Conservation (phyloP, 768 basidiomycete species). For the Phanerochaete sordida region DNA sequence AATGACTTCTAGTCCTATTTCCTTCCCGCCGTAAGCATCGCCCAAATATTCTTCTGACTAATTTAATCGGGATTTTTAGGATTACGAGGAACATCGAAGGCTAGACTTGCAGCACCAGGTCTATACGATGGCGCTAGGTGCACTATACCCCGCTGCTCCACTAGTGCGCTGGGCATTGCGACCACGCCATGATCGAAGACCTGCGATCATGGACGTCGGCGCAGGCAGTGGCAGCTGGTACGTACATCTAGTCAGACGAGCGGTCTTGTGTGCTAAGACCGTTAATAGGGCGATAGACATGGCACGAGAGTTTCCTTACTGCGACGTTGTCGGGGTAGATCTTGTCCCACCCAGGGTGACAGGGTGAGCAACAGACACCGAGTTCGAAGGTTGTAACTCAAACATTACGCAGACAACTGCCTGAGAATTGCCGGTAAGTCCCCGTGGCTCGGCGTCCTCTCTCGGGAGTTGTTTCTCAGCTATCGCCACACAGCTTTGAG, state of each 20-base stretch:
- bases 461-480: background rate
- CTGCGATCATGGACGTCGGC: slow-evolving; percentile 28
- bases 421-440: slow-evolving; percentile 29
- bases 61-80: slow-evolving; percentile 13
- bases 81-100: slow-evolving; percentile 28
- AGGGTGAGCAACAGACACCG: slow-evolving; percentile 13
- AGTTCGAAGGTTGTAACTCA: background rate
- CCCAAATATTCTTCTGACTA: background rate
- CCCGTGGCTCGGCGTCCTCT: background rate
- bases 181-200: slow-evolving; percentile 21
- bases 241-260: too few relatives aligned
- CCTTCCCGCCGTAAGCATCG: slow-evolving; percentile 24
- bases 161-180: slow-evolving; percentile 27
- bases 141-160: slow-evolving; percentile 23
- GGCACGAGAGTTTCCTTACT: slow-evolving; percentile 30
- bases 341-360: slow-evolving; percentile 26
- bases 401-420: slow-evolving; percentile 18
- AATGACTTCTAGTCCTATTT: slow-evolving; percentile 23
- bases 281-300: slow-evolving; percentile 29
- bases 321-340: slow-evolving; percentile 32
- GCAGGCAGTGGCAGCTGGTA: slow-evolving; percentile 34
- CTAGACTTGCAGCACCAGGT: slow-evolving; percentile 30
- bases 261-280: background rate
- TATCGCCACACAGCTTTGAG: slow-evolving; percentile 24
- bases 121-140: slow-evolving; percentile 24